A percentile compares a stretch with the other conserved stretches of the same genome.
phyloP scores from a whole-genome alignment of 306 rosid genomes.

The Rosa lucieae region DNA sequence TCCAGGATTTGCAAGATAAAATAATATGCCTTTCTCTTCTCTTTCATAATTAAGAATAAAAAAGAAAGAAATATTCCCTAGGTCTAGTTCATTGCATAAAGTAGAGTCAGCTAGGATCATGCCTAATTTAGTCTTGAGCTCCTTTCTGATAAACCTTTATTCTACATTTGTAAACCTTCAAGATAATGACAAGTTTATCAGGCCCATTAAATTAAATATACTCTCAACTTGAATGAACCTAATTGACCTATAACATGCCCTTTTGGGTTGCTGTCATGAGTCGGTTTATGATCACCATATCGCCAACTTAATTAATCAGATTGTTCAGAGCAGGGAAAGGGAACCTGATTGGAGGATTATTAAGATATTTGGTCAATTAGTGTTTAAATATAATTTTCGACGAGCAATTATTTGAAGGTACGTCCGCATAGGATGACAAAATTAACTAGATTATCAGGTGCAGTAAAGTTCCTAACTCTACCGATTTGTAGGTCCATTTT shows the following conservation, averaged over 20 bases:
- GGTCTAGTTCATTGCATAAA: neutral
- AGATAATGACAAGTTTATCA: neutral
- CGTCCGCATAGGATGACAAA: neutral
- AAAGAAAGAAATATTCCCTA: neutral
- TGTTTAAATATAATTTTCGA: neutral
- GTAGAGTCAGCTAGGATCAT: neutral
- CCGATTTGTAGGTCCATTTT: neutral
- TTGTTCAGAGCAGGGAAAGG: neutral
- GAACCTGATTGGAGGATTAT: neutral
- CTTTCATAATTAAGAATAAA: neutral
- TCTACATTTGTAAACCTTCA: neutral
- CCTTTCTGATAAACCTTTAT: neutral
- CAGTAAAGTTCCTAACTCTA: neutral
- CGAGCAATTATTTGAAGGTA: constrained; percentile 3
- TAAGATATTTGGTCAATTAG: neutral
- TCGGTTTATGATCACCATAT: neutral
- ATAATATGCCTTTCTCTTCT: neutral
- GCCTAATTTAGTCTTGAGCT: neutral
- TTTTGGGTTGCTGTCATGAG: neutral
- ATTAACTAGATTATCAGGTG: neutral
- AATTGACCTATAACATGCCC: neutral
- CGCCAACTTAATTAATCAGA: neutral
- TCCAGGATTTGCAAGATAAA: neutral
- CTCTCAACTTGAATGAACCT: neutral
- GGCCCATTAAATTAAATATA: neutral